Conservation (phyloP, 148 eudicot genomes). For the Chenopodium suecicum region DNA sequence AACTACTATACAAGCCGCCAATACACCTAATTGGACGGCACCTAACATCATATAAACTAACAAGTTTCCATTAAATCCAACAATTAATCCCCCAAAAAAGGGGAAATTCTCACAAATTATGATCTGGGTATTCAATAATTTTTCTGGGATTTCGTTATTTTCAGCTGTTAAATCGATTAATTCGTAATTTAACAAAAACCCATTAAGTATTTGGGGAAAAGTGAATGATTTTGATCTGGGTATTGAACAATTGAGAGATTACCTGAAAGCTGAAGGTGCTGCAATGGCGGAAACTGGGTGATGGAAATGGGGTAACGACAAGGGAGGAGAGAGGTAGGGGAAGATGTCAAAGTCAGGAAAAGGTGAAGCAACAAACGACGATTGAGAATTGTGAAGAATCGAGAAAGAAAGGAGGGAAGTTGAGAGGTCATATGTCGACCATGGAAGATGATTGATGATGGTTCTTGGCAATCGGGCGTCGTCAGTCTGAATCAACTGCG, state of each 20-base stretch:
- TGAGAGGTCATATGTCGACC: constrained; percentile 2
- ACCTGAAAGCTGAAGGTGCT: constrained; percentile 5
- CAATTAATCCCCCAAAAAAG: neutral
- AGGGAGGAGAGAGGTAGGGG: neutral
- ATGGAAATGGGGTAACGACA: neutral
- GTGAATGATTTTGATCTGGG: neutral
- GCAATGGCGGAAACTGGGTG: constrained; percentile 13
- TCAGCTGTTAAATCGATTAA: neutral
- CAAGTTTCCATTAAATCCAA: neutral
- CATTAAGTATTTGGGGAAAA: neutral
- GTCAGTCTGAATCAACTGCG: neutral
- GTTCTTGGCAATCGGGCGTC: neutral
- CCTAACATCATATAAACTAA: constrained; percentile 49
- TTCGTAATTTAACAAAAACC: neutral
- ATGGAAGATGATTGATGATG: neutral
- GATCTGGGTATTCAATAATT: neutral
- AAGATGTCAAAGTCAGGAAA: neutral
- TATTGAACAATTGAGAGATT: neutral
- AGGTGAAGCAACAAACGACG: neutral
- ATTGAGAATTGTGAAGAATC: neutral
- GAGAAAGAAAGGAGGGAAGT: constrained; percentile 1
- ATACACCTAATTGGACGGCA: constrained; percentile 79
- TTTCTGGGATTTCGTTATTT: neutral
- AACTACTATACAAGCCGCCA: constrained; percentile 83
- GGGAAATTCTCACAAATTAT: neutral